Base-by-base conservation (phyloP, 495 filamentous ascomycete genomes). In the Aspergillus indologenus region DNA sequence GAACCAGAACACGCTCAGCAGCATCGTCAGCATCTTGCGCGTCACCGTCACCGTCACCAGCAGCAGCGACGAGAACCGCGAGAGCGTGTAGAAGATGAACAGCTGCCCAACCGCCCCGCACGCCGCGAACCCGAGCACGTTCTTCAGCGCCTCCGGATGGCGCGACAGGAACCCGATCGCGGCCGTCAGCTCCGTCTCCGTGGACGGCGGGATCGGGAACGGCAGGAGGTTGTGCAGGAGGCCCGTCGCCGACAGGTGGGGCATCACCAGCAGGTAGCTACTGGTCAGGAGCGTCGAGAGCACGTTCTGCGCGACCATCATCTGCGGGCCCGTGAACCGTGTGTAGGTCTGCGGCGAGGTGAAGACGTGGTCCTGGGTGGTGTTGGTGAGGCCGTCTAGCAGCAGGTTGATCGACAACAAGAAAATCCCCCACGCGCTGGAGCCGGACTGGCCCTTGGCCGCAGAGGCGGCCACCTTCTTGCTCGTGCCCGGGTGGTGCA, bases 221-320 rank as follows among this genome's bases (percentile, higher is more conserved):
- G 85, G 84, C 65, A 93, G 85, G 18, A 93, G 62, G 66, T 83
- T 89, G 63, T 83, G 78, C 47, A 90, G 81, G 17, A 90, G 48
- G 7, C 81, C 78, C 5, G 86, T 87, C 51, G 79, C 75, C 0
- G 86, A 87, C 5, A 96, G 68, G 75, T 87, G 90, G 7, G 95
- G 95, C 62, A 85, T 87, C 20, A 92, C 68, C 44, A 92, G 63
- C 21, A 98, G 82, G 59, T 93, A 98, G 1, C 71, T 65, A 31
- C 83, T 77, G 3, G 91, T 98, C 51, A 97, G 71, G 29, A 81
- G 59, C 0, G 90, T 92, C 44, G 81, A 86, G 63, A 98, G 84
- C 31, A 96, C 71, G 65, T 97, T 98, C 66, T 96, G 90, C n/a
- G 93, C 95, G 58, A 91, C 91, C 94, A 98, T 98, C 94, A 98